These are phyloP conservation scores for Thelonectria rubi DNA, from an alignment of 2,329 filamentous ascomycete species.

Conservation along the genomic window DNA sequence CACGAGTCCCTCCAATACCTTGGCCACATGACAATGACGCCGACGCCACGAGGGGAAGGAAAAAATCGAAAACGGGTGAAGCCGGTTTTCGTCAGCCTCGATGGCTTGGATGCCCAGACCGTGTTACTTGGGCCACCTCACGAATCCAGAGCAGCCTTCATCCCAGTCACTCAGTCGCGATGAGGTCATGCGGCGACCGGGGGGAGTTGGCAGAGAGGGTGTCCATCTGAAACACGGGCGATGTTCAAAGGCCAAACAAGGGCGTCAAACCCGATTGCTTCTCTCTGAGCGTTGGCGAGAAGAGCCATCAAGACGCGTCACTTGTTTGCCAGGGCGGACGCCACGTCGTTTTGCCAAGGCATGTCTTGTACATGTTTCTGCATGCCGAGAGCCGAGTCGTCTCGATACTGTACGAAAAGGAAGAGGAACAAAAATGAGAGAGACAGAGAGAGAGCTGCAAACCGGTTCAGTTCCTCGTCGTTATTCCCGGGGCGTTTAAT, in stretches of 20 bases:
- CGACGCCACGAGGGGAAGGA: slow-evolving; percentile 11
- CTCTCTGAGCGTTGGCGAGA: no score
- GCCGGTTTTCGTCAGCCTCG: slow-evolving; percentile 32
- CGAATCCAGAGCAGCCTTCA: slow-evolving; percentile 7
- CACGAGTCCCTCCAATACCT: slow-evolving; percentile 20
- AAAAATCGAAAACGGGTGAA: slow-evolving; percentile 16
- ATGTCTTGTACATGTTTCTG: neutral
- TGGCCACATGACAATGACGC: slow-evolving; percentile 38
- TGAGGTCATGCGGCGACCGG: slow-evolving; percentile 41
- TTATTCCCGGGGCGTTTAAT: neutral
- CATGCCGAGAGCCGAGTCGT: neutral
- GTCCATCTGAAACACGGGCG: slow-evolving; percentile 37
- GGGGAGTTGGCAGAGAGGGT: slow-evolving; percentile 5
- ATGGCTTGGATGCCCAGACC: slow-evolving; percentile 11
- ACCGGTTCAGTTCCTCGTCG: neutral
- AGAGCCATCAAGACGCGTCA: slow-evolving; percentile 5
- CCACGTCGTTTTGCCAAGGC: slow-evolving; percentile 20
- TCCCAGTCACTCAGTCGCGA: slow-evolving; percentile 16
- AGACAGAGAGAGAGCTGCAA: neutral
- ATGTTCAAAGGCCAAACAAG: slow-evolving; percentile 27
- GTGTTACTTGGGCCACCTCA: slow-evolving; percentile 6
- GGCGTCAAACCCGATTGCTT: slow-evolving; percentile 1
- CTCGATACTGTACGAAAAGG: neutral
- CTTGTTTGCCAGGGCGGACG: slow-evolving; percentile 2
- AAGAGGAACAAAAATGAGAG: neutral